A percentile compares a stretch with the other conserved stretches of the same genome.
Conservation (phyloP, 352 stramenopile species). For the Albugo laibachii region DNA sequence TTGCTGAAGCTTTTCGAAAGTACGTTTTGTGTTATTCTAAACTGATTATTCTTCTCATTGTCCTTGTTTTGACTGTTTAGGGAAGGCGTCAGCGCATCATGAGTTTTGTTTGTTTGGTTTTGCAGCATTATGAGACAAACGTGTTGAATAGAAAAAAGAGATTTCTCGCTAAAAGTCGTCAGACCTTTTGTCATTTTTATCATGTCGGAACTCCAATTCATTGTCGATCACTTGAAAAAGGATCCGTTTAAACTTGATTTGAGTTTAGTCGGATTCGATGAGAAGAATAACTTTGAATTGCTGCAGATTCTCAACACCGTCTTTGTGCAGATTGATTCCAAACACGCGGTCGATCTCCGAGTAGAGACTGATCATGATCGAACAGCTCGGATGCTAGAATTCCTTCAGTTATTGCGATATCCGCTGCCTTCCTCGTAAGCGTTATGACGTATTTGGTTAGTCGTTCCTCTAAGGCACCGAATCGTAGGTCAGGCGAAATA, state of each 20-base stretch:
- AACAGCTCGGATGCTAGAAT: conserved; percentile 74
- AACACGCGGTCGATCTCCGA: conserved; percentile 73
- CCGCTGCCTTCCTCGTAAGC: conserved; percentile 20
- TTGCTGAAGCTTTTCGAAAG: conserved; percentile 69
- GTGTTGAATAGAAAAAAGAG: too few relatives aligned
- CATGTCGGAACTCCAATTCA: conserved; percentile 84
- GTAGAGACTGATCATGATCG: conserved; percentile 58
- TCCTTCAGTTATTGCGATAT: conserved; percentile 89
- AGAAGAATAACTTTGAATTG: conserved; percentile 85
- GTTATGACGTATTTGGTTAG: conserved; percentile 2
- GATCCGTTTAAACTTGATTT: conserved; percentile 80
- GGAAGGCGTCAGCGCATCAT: not conserved
- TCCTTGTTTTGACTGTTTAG: not conserved
- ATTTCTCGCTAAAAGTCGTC: too few relatives aligned
- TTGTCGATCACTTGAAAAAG: conserved; percentile 87
- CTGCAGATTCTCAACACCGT: conserved; percentile 89
- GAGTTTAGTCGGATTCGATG: conserved; percentile 85
- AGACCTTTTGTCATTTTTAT: not conserved
- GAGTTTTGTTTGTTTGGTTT: not conserved
- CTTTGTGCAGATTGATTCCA: conserved; percentile 72
- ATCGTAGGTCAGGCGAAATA: conserved; percentile 13
- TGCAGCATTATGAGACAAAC: not conserved
- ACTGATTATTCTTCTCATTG: not conserved
- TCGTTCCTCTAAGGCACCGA: not conserved
- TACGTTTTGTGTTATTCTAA: conserved; percentile 14